These are phyloP conservation scores for Eucommia ulmoides DNA, from an alignment of 257 asterid genomes.

Conservation along the genomic window DNA sequence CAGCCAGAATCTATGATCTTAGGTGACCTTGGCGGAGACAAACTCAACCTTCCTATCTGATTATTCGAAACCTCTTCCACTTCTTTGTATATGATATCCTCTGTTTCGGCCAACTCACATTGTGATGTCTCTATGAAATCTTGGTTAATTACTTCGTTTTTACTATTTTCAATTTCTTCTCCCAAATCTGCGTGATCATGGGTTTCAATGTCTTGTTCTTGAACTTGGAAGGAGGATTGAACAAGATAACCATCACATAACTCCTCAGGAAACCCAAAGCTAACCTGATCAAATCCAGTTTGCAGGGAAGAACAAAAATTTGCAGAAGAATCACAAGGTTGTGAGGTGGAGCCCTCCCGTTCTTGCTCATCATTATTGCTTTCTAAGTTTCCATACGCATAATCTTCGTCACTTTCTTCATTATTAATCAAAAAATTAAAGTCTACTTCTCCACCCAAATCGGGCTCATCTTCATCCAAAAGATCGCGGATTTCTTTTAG, in stretches of 20 bases:
- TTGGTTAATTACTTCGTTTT: conserved; percentile 7
- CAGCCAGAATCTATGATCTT: too few relatives aligned
- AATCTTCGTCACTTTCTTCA: conserved; percentile 10
- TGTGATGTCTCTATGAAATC: not conserved
- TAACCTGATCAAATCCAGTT: conserved; percentile 1
- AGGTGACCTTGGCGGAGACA: too few relatives aligned
- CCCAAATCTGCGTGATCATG: conserved; percentile 1
- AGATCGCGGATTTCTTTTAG: conserved; percentile 15
- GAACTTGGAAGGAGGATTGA: conserved; percentile 7
- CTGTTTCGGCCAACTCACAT: conserved; percentile 4
- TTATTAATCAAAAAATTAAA: conserved; percentile 7
- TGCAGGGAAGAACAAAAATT: conserved; percentile 5
- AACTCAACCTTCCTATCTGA: not conserved
- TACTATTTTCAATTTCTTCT: not conserved
- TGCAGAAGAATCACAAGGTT: conserved; percentile 4
- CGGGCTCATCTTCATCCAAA: conserved; percentile 14
- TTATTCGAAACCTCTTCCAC: conserved; percentile 4
- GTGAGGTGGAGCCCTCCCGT: conserved; percentile 7
- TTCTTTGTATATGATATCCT: not conserved
- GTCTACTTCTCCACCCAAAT: conserved; percentile 14
- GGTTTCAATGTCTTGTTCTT: not conserved
- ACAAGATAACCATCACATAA: conserved; percentile 5
- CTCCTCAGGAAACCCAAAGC: conserved; percentile 7
- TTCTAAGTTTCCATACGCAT: conserved; percentile 9
- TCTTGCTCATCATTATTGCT: conserved; percentile 7